These are phyloP conservation scores for Voacanga thouarsii DNA, from an alignment of 257 asterid species.

Conservation along the genomic window DNA sequence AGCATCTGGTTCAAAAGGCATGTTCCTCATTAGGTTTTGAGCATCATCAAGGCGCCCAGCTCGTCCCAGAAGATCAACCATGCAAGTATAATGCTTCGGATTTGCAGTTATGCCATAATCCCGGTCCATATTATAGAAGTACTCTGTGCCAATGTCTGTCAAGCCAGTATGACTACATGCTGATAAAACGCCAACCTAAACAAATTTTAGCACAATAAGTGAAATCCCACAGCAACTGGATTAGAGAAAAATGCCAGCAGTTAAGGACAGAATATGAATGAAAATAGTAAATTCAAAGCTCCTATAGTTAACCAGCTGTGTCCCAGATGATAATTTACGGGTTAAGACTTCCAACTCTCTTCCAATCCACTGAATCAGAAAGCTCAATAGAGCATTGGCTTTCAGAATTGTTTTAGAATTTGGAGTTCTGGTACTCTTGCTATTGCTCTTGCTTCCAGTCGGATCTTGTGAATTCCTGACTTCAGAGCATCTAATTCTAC, in stretches of 20 bases:
- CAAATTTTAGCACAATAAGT: conserved; percentile 14
- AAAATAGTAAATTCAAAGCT: not conserved
- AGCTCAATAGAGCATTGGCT: not conserved
- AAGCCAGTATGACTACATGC: conserved; percentile 92
- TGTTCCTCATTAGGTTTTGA: conserved; percentile 53
- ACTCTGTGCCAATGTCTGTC: conserved; percentile 63
- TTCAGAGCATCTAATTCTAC: not conserved
- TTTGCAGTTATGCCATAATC: conserved; percentile 69
- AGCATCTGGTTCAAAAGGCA: conserved; percentile 93
- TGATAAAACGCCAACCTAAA: conserved; percentile 74
- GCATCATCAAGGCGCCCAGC: conserved; percentile 89
- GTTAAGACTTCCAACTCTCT: not conserved
- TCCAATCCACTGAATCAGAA: not conserved
- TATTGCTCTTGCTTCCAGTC: not conserved
- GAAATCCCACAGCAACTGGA: conserved; percentile 4
- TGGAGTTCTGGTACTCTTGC: not conserved
- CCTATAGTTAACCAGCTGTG: not conserved
- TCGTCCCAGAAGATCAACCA: conserved; percentile 92
- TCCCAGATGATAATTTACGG: not conserved
- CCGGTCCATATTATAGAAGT: conserved; percentile 65
- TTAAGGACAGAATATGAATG: not conserved
- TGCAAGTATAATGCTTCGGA: conserved; percentile 83
- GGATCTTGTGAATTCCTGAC: not conserved
- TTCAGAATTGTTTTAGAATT: not conserved
- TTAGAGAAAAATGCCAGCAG: not conserved